A percentile compares a stretch with the other conserved stretches of the same genome.
phyloP scores from a whole-genome alignment of 2,329 filamentous ascomycete genomes.

The Claviceps africana region DNA sequence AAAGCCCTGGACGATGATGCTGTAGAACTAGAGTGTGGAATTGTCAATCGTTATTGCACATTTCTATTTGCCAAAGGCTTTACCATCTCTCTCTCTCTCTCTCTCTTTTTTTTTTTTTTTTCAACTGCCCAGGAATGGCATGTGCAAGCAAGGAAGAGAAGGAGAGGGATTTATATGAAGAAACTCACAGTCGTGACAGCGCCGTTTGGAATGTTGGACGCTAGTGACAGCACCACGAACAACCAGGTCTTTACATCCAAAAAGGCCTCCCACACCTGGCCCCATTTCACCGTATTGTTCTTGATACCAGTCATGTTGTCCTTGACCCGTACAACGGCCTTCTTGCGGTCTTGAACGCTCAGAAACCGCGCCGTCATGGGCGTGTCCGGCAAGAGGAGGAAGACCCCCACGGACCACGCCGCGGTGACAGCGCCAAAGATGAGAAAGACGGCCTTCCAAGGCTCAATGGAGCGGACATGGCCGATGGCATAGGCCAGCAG shows the following conservation, averaged over 20 bases:
- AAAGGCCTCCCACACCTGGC: constrained; percentile 12
- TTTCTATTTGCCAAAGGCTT: background rate
- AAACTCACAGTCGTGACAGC: constrained; percentile 13
- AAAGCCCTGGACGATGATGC: constrained; percentile 13
- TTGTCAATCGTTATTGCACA: background rate
- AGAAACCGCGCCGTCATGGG: constrained; percentile 16
- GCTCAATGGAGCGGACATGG: constrained; percentile 11
- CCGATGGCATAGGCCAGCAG: constrained; percentile 18
- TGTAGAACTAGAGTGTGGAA: constrained; percentile 11
- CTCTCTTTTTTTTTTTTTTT: too few species aligned
- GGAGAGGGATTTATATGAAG: background rate
- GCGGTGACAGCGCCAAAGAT: constrained; percentile 13
- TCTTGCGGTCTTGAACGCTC: constrained; percentile 13
- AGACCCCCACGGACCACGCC: constrained; percentile 10
- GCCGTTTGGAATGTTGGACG: constrained; percentile 17
- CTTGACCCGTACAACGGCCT: constrained; percentile 18
- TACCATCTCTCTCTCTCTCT: background rate
- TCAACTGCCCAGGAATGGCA: background rate
- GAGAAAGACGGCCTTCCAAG: constrained; percentile 17
- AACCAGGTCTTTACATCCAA: constrained; percentile 15
- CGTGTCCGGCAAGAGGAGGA: constrained; percentile 12
- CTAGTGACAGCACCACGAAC: constrained; percentile 13
- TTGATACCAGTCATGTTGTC: constrained; percentile 22
- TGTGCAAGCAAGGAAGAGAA: background rate
- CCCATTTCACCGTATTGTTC: constrained; percentile 14